Conservation (phyloP, 2,329 filamentous ascomycete genomes). For the Phyllosticta capitalensis region DNA sequence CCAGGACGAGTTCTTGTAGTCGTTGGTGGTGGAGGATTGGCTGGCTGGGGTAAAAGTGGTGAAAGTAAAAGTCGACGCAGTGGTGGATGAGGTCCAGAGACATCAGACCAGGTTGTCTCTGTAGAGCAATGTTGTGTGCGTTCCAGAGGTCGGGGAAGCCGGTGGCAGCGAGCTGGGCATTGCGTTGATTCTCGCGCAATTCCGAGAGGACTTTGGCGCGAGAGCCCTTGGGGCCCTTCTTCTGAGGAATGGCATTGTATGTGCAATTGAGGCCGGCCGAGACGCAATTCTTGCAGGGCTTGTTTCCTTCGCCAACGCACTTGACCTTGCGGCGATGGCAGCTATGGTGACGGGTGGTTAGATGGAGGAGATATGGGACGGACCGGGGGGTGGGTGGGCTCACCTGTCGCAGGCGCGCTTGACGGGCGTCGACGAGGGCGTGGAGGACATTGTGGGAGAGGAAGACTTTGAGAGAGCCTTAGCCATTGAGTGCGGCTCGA, state of each 20-base stretch:
- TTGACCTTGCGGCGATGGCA: slow-evolving; percentile 43
- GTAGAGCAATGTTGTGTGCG: slow-evolving; percentile 30
- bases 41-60: slow-evolving; percentile 55
- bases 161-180: slow-evolving; percentile 35
- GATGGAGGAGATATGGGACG: slow-evolving; percentile 2
- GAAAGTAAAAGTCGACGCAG: slow-evolving; percentile 53
- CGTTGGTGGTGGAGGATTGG: slow-evolving; percentile 46
- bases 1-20: slow-evolving; percentile 44
- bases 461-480: slow-evolving; percentile 7
- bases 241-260: slow-evolving; percentile 55
- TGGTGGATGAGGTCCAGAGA: slow-evolving; percentile 40
- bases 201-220: slow-evolving; percentile 55
- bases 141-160: slow-evolving; percentile 31
- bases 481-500: slow-evolving; percentile 7
- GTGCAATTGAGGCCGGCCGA: slow-evolving; percentile 52
- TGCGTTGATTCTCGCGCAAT: slow-evolving; percentile 43
- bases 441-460: slow-evolving; percentile 11
- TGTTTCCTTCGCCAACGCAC: slow-evolving; percentile 40
- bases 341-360: slow-evolving; percentile 18
- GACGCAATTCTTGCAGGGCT: slow-evolving; percentile 52
- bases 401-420: slow-evolving; percentile 36
- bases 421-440: slow-evolving; percentile 25
- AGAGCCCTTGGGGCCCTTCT: slow-evolving; percentile 54
- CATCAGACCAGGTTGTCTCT: slow-evolving; percentile 40
- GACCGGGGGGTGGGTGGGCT: slow-evolving; percentile 13